phyloP scores from a whole-genome alignment of 768 basidiomycete genomes.

The Sutorius australiensis region DNA sequence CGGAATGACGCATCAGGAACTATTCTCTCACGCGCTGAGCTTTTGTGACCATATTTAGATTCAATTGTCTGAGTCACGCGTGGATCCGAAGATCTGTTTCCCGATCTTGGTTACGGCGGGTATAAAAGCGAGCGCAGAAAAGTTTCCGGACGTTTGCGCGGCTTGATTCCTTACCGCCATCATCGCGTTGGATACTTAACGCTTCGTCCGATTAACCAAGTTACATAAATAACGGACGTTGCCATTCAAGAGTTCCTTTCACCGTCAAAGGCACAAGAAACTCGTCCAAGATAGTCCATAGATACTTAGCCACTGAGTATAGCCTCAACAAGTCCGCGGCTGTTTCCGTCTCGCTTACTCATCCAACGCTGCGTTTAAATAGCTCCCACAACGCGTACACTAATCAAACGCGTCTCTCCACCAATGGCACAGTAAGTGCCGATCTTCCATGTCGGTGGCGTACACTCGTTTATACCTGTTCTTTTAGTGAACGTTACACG shows the following conservation, averaged over 20 bases:
- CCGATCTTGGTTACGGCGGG: not conserved
- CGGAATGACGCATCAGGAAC: too few species aligned
- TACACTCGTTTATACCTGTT: not conserved
- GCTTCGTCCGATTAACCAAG: not conserved
- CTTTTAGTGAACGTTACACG: conserved; percentile 7
- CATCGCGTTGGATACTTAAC: not conserved
- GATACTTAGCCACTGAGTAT: too few species aligned
- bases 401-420: conserved; percentile 10
- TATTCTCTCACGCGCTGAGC: conserved; percentile 1
- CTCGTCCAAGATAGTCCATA: not conserved
- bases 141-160: not conserved
- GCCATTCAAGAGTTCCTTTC: not conserved
- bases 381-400: not conserved
- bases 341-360: conserved; percentile 12
- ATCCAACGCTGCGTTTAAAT: conserved; percentile 8
- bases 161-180: conserved; percentile 11
- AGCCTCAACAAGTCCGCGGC: not conserved
- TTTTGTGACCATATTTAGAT: conserved; percentile 1
- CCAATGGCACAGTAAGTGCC: conserved; percentile 21
- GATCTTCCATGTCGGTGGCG: too few species aligned
- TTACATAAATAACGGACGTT: not conserved
- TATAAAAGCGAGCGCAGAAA: conserved; percentile 7
- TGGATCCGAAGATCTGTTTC: not conserved
- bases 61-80: conserved; percentile 17
- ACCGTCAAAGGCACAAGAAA: too few species aligned